Evolutionary conservation across 345 rosid genomes (phyloP).

Genomic region (Zanthoxylum bungeanum): DNA sequence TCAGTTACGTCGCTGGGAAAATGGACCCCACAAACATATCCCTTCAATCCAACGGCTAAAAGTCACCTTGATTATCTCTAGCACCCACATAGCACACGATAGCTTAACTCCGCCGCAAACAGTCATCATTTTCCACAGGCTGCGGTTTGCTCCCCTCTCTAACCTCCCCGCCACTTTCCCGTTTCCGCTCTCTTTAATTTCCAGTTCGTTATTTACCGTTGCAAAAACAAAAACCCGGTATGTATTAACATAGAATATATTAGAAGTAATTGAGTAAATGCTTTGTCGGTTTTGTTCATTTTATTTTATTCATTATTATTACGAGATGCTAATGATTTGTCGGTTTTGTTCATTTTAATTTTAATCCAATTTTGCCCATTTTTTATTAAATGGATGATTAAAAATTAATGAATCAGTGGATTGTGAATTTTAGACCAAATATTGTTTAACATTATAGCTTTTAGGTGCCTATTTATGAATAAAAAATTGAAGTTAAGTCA

Average conservation of each 20-base stretch:
- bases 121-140: slow-evolving; percentile 23
- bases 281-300: too few relatives aligned
- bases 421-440: neutral
- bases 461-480: slow-evolving; percentile 4
- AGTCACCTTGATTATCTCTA: slow-evolving; percentile 2
- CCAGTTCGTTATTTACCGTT: slow-evolving; percentile 31
- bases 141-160: slow-evolving; percentile 34
- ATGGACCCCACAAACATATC: neutral
- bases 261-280: too few relatives aligned
- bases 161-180: slow-evolving; percentile 30
- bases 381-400: neutral
- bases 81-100: slow-evolving; percentile 22
- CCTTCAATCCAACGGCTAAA: slow-evolving; percentile 24
- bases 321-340: neutral
- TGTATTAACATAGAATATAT: too few relatives aligned
- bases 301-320: neutral
- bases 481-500: neutral
- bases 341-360: slow-evolving; percentile 11
- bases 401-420: neutral
- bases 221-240: neutral
- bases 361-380: neutral
- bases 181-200: neutral
- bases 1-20: neutral
- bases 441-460: neutral
- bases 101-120: slow-evolving; percentile 21